A percentile compares a stretch with the other conserved stretches of the same genome.
Conservation (phyloP, 2,329 filamentous ascomycete species). For the Monosporascus cannonballus region DNA sequence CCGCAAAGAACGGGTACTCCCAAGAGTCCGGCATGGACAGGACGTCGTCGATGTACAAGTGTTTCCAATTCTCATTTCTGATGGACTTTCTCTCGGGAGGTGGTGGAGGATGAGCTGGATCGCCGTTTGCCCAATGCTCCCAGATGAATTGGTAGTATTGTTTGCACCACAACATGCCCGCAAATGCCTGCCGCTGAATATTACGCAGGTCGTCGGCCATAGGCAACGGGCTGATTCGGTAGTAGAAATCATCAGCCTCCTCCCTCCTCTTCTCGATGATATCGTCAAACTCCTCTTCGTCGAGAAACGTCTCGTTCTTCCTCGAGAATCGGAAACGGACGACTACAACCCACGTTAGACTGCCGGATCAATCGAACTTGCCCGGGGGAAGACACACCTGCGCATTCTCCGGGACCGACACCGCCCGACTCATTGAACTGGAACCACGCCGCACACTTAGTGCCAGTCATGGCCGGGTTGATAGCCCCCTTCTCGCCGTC, state of each 20-base stretch:
- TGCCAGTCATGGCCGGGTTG: slow-evolving; percentile 74
- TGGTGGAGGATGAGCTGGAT: slow-evolving; percentile 81
- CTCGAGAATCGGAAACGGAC: slow-evolving; percentile 85
- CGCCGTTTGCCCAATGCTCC: slow-evolving; percentile 96
- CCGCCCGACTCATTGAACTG: slow-evolving; percentile 85
- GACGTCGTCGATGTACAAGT: slow-evolving; percentile 91
- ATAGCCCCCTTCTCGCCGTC: slow-evolving; percentile 72
- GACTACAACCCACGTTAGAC: slow-evolving; percentile 41
- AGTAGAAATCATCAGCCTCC: slow-evolving; percentile 97
- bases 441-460: slow-evolving; percentile 89
- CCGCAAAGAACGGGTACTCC: slow-evolving; percentile 97
- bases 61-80: slow-evolving; percentile 86
- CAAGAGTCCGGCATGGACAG: slow-evolving; percentile 97
- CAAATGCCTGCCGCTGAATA: slow-evolving; percentile 89
- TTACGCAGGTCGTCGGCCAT: slow-evolving; percentile 92
- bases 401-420: slow-evolving; percentile 84
- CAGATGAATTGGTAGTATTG: slow-evolving; percentile 96
- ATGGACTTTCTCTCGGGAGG: slow-evolving; percentile 73
- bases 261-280: slow-evolving; percentile 77
- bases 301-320: slow-evolving; percentile 69
- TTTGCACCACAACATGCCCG: slow-evolving; percentile 98
- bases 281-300: slow-evolving; percentile 90
- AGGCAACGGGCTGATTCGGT: slow-evolving; percentile 82
- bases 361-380: slow-evolving; percentile 21
- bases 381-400: slow-evolving; percentile 59